A percentile compares a stretch with the other conserved stretches of the same genome.
These are phyloP conservation scores for Priceomyces melissophilus DNA, from an alignment of 805 yeast genomes.

Conservation along the genomic window DNA sequence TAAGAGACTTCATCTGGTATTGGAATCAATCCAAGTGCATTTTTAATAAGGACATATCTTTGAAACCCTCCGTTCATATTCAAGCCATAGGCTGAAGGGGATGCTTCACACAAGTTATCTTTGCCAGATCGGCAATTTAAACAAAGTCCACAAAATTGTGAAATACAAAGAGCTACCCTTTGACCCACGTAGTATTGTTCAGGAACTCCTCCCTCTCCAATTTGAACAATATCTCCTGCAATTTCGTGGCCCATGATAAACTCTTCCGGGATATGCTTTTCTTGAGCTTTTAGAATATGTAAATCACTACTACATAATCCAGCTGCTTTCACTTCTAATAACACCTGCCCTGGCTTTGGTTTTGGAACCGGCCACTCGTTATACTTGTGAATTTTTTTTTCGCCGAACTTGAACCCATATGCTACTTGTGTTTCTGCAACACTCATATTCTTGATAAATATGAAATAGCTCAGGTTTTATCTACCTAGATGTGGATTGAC, in stretches of 20 bases:
- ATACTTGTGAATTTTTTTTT: slow-evolving; percentile 20
- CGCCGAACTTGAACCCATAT: slow-evolving; percentile 32
- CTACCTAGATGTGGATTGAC: too few relatives aligned
- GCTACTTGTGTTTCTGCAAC: slow-evolving; percentile 29
- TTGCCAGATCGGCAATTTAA: slow-evolving; percentile 30
- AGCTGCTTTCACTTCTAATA: slow-evolving; percentile 40
- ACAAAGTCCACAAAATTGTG: slow-evolving; percentile 34
- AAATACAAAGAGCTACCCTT: slow-evolving; percentile 28
- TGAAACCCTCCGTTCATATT: slow-evolving; percentile 41
- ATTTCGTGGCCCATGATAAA: slow-evolving; percentile 47
- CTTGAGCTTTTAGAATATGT: slow-evolving; percentile 28
- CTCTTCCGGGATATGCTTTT: slow-evolving; percentile 18
- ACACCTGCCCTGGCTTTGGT: slow-evolving; percentile 27
- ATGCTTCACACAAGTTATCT: slow-evolving; percentile 28
- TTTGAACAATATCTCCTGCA: slow-evolving; percentile 34
- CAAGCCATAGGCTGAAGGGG: slow-evolving; percentile 30
- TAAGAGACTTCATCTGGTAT: slow-evolving; percentile 38
- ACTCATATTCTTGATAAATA: slow-evolving; percentile 5
- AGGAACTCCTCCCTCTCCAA: slow-evolving; percentile 22
- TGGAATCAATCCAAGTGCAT: slow-evolving; percentile 32
- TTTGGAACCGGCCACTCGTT: slow-evolving; percentile 26
- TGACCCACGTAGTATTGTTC: slow-evolving; percentile 25
- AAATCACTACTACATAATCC: slow-evolving; percentile 45
- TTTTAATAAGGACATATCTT: slow-evolving; percentile 33
- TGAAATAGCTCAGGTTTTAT: too few relatives aligned